Percentiles rank a stretch among this genome's conserved stretches.
phyloP scores from a whole-genome alignment of 495 filamentous ascomycete species.

The Penicillium manginii region DNA sequence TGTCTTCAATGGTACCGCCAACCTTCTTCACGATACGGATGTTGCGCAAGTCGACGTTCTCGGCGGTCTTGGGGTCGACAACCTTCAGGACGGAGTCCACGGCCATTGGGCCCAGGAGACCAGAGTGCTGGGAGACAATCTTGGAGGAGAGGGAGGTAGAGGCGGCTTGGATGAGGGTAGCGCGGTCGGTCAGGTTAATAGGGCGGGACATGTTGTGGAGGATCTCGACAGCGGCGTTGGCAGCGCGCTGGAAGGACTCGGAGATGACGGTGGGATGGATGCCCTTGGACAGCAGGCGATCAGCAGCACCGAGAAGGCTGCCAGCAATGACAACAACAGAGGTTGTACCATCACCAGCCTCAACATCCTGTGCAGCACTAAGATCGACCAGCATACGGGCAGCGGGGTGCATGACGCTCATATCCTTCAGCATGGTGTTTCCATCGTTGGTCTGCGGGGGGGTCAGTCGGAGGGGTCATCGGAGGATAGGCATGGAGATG shows the following conservation, averaged over 20 bases:
- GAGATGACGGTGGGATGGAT: slow-evolving; percentile 98
- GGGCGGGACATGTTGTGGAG: slow-evolving; percentile 95
- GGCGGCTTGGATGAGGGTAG: slow-evolving; percentile 91
- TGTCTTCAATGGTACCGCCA: slow-evolving; percentile 97
- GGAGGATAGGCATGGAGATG: slow-evolving; percentile 9
- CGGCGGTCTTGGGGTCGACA: slow-evolving; percentile 91
- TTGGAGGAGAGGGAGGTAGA: slow-evolving; percentile 98
- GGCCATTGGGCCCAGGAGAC: slow-evolving; percentile 90
- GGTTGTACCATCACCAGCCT: slow-evolving; percentile 97
- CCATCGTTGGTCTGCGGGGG: slow-evolving; percentile 84
- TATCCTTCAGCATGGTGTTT: slow-evolving; percentile 97
- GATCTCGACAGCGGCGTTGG: slow-evolving; percentile 81
- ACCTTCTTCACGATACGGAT: slow-evolving; percentile 98
- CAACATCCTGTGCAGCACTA: slow-evolving; percentile 95
- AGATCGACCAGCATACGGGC: slow-evolving; percentile 99
- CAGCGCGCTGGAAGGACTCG: slow-evolving; percentile 95
- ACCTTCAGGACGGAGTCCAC: slow-evolving; percentile 94
- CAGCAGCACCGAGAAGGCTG: slow-evolving; percentile 90
- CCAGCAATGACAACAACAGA: slow-evolving; percentile 98
- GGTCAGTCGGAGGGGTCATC: slow-evolving; percentile 28
- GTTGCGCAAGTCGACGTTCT: slow-evolving; percentile 95
- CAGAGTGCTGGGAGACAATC: slow-evolving; percentile 96
- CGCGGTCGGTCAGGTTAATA: slow-evolving; percentile 83
- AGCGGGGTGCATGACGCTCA: slow-evolving; percentile 98
- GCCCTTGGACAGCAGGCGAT: slow-evolving; percentile 85